Percentiles rank a stretch among this genome's conserved stretches.
phyloP scores from a whole-genome alignment of 1,284 basidiomycete species.

The Bondarzewia mesenterica region DNA sequence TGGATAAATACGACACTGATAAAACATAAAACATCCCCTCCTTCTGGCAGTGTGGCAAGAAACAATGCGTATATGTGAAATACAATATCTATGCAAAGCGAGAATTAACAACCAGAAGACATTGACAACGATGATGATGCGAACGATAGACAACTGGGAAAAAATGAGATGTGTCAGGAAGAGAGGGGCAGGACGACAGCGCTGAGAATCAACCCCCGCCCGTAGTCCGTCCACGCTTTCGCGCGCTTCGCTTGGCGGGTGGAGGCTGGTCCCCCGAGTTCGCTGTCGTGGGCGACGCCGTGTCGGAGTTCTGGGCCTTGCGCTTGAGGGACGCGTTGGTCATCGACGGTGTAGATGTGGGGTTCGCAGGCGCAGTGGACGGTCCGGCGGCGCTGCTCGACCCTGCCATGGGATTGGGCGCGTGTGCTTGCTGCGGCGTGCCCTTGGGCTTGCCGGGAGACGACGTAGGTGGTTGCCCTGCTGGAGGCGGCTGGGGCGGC shows the following conservation, averaged over 20 bases:
- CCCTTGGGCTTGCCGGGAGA: slow-evolving; percentile 25
- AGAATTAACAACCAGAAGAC: slow-evolving; percentile 14
- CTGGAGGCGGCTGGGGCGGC: slow-evolving; percentile 17
- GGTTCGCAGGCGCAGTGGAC: slow-evolving; percentile 24
- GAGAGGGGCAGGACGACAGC: neutral
- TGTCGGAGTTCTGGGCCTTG: slow-evolving; percentile 40
- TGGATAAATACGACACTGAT: slow-evolving; percentile 20
- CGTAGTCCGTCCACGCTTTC: slow-evolving; percentile 42
- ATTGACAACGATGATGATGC: slow-evolving; percentile 17
- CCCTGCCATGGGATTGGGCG: slow-evolving; percentile 31
- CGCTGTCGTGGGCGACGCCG: slow-evolving; percentile 42
- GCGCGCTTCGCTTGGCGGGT: slow-evolving; percentile 37
- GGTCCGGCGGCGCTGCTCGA: slow-evolving; percentile 20
- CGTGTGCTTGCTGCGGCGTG: slow-evolving; percentile 31
- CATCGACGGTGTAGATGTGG: slow-evolving; percentile 37
- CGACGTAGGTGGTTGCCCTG: slow-evolving; percentile 24
- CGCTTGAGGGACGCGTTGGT: slow-evolving; percentile 53
- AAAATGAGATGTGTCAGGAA: neutral
- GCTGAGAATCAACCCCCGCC: slow-evolving; percentile 21
- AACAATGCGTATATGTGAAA: slow-evolving; percentile 9
- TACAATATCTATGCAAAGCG: slow-evolving; percentile 11
- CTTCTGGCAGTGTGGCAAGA: slow-evolving; percentile 10
- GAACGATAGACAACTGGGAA: slow-evolving; percentile 13
- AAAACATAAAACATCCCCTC: slow-evolving; percentile 22
- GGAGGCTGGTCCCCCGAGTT: slow-evolving; percentile 32